These are phyloP conservation scores for Floccularia luteovirens DNA, from an alignment of 768 basidiomycete genomes.

Conservation along the genomic window DNA sequence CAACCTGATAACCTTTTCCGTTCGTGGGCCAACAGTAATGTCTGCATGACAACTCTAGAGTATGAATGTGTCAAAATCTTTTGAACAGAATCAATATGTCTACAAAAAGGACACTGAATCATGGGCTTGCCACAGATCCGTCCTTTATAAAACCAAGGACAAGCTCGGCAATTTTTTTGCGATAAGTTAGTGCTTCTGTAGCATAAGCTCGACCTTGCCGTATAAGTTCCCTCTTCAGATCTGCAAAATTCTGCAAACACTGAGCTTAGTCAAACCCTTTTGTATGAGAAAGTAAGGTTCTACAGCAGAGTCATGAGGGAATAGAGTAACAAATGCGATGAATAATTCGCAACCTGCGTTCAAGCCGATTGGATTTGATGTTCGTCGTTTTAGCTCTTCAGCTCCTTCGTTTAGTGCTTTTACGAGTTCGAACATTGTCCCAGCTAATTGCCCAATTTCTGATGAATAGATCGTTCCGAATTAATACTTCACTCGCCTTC, in stretches of 20 bases:
- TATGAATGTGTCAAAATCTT: slow-evolving; percentile 97
- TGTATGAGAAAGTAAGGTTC: slow-evolving; percentile 8
- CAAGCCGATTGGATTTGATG: slow-evolving; percentile 74
- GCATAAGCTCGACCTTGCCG: slow-evolving; percentile 76
- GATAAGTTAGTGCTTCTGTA: slow-evolving; percentile 73
- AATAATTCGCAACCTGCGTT: slow-evolving; percentile 90
- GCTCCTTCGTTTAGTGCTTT: slow-evolving; percentile 76
- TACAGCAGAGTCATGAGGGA: slow-evolving; percentile 72
- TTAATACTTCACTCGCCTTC: slow-evolving; percentile 41
- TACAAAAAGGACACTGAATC: slow-evolving; percentile 4
- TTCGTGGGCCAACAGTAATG: slow-evolving; percentile 83
- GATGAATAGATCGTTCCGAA: slow-evolving; percentile 3
- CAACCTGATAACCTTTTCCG: slow-evolving; percentile 82
- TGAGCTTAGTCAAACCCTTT: slow-evolving; percentile 8
- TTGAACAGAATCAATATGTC: slow-evolving; percentile 7
- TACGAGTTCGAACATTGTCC: slow-evolving; percentile 90
- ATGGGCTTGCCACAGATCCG: slow-evolving; percentile 67
- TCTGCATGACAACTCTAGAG: slow-evolving; percentile 92
- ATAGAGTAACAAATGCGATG: slow-evolving; percentile 80
- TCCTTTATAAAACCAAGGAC: slow-evolving; percentile 93
- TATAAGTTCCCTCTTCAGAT: slow-evolving; percentile 79
- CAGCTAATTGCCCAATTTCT: slow-evolving; percentile 38
- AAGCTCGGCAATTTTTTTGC: slow-evolving; percentile 82
- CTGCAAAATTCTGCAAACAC: slow-evolving; percentile 61
- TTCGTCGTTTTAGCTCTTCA: slow-evolving; percentile 48